Conservation (phyloP, 2,329 filamentous ascomycete genomes). For the Zasmidium citrigriseum region DNA sequence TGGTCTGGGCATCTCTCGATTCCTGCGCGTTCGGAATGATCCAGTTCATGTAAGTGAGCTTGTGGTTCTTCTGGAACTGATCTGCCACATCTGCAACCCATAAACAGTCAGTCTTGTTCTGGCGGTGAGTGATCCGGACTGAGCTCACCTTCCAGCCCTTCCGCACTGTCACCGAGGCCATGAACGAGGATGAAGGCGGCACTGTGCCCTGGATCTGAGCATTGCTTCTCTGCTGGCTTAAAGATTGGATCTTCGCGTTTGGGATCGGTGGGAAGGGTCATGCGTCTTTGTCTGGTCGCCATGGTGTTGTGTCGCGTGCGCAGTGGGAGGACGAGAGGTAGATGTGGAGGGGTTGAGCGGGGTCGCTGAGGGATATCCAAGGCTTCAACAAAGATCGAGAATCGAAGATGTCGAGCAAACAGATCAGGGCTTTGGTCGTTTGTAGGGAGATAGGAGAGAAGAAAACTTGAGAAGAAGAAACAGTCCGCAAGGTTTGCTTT, state of each 20-base stretch:
- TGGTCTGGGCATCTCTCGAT: conserved; percentile 45
- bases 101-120: neutral
- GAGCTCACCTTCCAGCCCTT: conserved; percentile 43
- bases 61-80: conserved; percentile 49
- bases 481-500: neutral
- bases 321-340: neutral
- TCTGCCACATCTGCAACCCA: conserved; percentile 28
- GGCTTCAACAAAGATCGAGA: neutral
- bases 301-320: conserved; percentile 11
- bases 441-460: neutral
- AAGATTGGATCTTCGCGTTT: conserved; percentile 38
- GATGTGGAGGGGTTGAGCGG: neutral
- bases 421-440: neutral
- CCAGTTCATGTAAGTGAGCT: conserved; percentile 52
- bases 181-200: conserved; percentile 51
- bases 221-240: conserved; percentile 38
- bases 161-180: conserved; percentile 47
- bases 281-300: conserved; percentile 25
- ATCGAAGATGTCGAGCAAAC: neutral
- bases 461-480: neutral
- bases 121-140: neutral
- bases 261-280: conserved; percentile 32
- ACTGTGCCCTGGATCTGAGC: conserved; percentile 38
- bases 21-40: conserved; percentile 52
- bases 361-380: neutral